phyloP scores from a whole-genome alignment of 306 rosid genomes.

The barrel medic (Medicago truncatula) region DNA sequence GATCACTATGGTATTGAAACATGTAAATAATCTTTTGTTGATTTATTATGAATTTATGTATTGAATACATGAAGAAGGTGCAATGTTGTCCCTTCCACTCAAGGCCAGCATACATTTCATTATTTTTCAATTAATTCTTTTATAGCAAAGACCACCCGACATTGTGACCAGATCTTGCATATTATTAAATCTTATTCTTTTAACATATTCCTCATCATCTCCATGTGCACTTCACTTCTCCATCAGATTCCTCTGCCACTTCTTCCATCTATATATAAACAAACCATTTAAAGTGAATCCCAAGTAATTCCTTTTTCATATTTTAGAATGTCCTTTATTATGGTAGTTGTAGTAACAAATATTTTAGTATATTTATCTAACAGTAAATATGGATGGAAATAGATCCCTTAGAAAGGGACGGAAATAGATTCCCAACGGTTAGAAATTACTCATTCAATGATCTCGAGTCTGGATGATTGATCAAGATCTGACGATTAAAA shows the following conservation, averaged over 20 bases:
- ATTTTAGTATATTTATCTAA: slow-evolving; percentile 5
- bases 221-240: slow-evolving; percentile 76
- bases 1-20: slow-evolving; percentile 36
- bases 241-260: slow-evolving; percentile 58
- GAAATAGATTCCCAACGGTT: background rate
- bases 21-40: slow-evolving; percentile 33
- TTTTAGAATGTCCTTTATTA: slow-evolving; percentile 10
- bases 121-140: slow-evolving; percentile 51
- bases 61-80: slow-evolving; percentile 50
- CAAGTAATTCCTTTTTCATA: slow-evolving; percentile 30
- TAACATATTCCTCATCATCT: slow-evolving; percentile 48
- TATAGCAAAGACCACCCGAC: slow-evolving; percentile 56
- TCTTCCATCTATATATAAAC: slow-evolving; percentile 46
- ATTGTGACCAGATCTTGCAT: slow-evolving; percentile 58
- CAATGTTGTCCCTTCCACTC: slow-evolving; percentile 62
- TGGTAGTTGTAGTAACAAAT: background rate
- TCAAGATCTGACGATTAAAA: background rate
- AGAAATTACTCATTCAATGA: background rate
- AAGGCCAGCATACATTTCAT: slow-evolving; percentile 58
- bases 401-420: background rate
- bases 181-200: slow-evolving; percentile 30
- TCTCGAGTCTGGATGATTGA: background rate
- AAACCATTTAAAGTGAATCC: slow-evolving; percentile 49
- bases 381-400: background rate
- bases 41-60: slow-evolving; percentile 36